Base-by-base conservation (phyloP, 441 rosid genomes). In the Eruca vesicaria region DNA sequence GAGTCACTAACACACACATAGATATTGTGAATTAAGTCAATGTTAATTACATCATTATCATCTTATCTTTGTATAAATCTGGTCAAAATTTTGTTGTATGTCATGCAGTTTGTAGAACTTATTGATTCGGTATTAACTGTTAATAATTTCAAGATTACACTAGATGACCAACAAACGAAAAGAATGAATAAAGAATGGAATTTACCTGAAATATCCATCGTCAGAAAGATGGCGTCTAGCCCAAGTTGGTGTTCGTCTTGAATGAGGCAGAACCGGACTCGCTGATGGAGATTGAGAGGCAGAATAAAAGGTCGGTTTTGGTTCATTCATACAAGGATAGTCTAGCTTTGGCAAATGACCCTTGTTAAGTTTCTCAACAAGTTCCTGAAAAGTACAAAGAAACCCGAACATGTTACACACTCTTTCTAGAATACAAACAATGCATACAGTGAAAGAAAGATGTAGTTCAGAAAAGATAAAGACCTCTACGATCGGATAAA, bases 401-500 rank as follows among this genome's bases (percentile, higher is more conserved):
- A 66, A 33, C 18, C 26, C 45, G 70, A 64, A 70, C 26, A 52
- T 36, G 64, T 72, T 15, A 53, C 6, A 12, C 14, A 0, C 18
- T 9, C 9, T 26, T 50, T 58, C 50, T 8, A 29, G 28, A 65
- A 45, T 2, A 62, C 29, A 45, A 19, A 70, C 38, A 58, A 10
- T 48, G n/a, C 21, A 6, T 6, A 15, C 12, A 41, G 52, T 63
- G 31, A 64, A 23, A 16, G 28, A 38, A 20, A 33, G 2, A 15
- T 16, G 5, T 1, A 0, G 14, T 21, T 16, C 10, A 0, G 3
- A 32, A 15, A 23, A 2, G 63, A 28, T 41, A 28, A 65, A 15
- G 36, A 90, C 99, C 98, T 96, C 99, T 71, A 96, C 62, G 75
- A 96, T 80, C 11, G 99, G 99, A 76, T 90, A 96, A 83, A 96